Conservation (phyloP, 352 stramenopile genomes). For the Globisporangium abappressorium region DNA sequence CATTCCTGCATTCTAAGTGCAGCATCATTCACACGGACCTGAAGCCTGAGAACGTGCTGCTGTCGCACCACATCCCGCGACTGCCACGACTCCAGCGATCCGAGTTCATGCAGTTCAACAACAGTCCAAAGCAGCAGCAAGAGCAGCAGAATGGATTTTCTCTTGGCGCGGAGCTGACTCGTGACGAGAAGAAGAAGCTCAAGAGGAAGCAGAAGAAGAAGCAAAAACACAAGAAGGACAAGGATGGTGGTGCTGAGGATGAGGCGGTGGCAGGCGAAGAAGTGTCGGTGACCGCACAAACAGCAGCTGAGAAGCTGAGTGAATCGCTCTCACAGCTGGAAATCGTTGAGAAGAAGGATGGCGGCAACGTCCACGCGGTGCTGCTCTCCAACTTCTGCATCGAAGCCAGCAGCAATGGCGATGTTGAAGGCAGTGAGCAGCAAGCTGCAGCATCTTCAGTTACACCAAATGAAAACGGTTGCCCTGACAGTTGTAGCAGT, state of each 20-base stretch:
- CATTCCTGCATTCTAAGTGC: slow-evolving; percentile 97
- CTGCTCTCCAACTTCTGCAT: slow-evolving; percentile 9
- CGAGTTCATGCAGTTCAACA: slow-evolving; percentile 44
- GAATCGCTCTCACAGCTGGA: slow-evolving; percentile 8
- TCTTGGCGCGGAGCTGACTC: slow-evolving; percentile 32
- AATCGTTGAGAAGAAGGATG: not conserved
- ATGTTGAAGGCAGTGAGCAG: not conserved
- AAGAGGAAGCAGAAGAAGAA: slow-evolving; percentile 95
- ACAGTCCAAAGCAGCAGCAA: slow-evolving; percentile 46
- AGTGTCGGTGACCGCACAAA: not conserved
- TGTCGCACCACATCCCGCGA: slow-evolving; percentile 78
- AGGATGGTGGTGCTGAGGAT: slow-evolving; percentile 31
- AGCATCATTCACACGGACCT: slow-evolving; percentile 99
- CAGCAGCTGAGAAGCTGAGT: slow-evolving; percentile 1
- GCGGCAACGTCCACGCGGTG: not conserved
- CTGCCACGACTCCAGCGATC: slow-evolving; percentile 63
- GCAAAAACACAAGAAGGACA: slow-evolving; percentile 84
- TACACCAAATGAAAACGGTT: slow-evolving; percentile 1
- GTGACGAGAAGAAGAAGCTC: slow-evolving; percentile 92
- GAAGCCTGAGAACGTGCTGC: slow-evolving; percentile 99
- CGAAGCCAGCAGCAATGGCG: not conserved
- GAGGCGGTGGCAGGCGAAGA: slow-evolving; percentile 14
- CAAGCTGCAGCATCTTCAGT: not conserved
- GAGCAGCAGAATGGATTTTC: slow-evolving; percentile 1
- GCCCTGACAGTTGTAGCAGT: not conserved